A percentile compares a stretch with the other conserved stretches of the same genome.
These are phyloP conservation scores for Paramecium primaurelia DNA, from an alignment of 73 alveolate species.

Conservation along the genomic window DNA sequence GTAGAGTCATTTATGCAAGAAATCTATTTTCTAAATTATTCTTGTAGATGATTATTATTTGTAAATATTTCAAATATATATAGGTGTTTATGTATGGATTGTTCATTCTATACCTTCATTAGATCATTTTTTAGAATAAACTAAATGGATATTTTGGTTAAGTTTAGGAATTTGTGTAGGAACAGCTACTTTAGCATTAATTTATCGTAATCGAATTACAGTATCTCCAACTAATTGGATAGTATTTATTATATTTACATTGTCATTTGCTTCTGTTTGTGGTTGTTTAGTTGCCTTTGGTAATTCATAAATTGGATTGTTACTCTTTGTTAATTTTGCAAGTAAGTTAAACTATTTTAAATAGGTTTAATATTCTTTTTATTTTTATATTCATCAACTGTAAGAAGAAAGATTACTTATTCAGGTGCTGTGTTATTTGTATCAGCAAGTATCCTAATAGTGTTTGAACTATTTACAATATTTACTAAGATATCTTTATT, in stretches of 20 bases:
- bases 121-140: neutral
- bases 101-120: neutral
- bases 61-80: neutral
- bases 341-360: neutral
- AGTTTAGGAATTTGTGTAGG: neutral
- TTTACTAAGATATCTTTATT: conserved; percentile 8
- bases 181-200: neutral
- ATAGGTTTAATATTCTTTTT: conserved; percentile 27
- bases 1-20: conserved; percentile 16
- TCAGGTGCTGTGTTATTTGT: conserved; percentile 15
- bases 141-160: conserved; percentile 29
- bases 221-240: neutral
- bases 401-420: neutral
- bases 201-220: neutral
- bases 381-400: conserved; percentile 27
- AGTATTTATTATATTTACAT: neutral
- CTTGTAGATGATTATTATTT: neutral
- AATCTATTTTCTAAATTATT: conserved; percentile 27
- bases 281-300: conserved; percentile 35
- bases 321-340: conserved; percentile 28
- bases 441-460: conserved; percentile 21
- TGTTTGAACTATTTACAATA: conserved; percentile 31
- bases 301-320: neutral
- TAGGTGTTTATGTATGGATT: neutral
- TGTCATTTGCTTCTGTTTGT: conserved; percentile 21